Evolutionary conservation across 2,329 filamentous ascomycete species (phyloP), one percentile per base, ranked within the genome.

Genomic region (Aspergillus uvarum): DNA sequence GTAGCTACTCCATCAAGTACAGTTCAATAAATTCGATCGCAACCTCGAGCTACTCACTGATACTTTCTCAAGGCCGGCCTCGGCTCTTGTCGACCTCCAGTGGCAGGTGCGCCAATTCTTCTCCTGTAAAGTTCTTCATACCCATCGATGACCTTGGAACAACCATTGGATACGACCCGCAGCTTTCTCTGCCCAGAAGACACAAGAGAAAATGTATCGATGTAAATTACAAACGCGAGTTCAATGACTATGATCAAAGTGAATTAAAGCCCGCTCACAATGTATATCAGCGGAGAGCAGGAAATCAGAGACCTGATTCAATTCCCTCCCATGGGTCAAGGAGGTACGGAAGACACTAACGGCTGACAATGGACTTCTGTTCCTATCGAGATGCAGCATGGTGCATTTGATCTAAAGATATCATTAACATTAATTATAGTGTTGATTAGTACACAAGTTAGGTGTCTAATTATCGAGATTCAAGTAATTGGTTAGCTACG

Each of bases 311-410:
- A 44, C 38, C 14, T 44, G 38, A 6, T 44, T 19, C 16, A 7
- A 16, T 44, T 44, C 16, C 38, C 38, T 4, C 19, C 14, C 38
- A 19, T 16, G 16, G 14, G 16, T 44, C 38, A 16, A 19, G 6
- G 16, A 35, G 11, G 4, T 16, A 35, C 14, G 32, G 16, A 35
- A 35, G 32, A 35, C 32, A 35, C 11, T 35, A 35, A 35, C 11
- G 12, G 32, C 32, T 35, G 22, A 31, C 26, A 47, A 14, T 42
- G 31, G 51, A 29, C 19, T 51, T 11, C 55, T 52, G 24, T 19
- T 51, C 35, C 19, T 42, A 47, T 54, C 52, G 44, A 44, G 22
- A 31, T 57, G 48, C 47, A 52, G 29, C 31, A 51, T 57, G 32
- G 47, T 52, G 35, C 55, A 57, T 51, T 26, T 19, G 12, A 51